Evolutionary conservation across 208 protist genomes (phyloP), one percentile per base, ranked within the genome.

Genomic region (Herpetomonas tarakana): DNA sequence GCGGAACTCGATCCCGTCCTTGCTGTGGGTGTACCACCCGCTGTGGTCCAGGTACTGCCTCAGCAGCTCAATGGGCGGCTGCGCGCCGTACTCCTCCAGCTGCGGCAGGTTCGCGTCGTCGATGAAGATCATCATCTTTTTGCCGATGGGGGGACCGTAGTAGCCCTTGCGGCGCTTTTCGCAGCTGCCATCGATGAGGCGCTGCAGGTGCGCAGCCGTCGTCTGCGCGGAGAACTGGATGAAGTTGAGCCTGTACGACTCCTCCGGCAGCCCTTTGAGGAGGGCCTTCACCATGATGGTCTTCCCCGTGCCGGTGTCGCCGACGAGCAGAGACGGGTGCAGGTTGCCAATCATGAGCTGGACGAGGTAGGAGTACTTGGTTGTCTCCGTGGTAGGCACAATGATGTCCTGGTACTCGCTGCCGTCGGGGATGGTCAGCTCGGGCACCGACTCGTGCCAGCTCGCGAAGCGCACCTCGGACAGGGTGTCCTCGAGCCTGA

Each of bases 171-270:
- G 86, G 38, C 97, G 83, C 75, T 97, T 96, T 62, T 97, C 92
- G n/a, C 96, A 78, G 71, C 93, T 97, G 51, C 67, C 58, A 68
- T 98, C 96, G 68, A 98, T 86, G 55, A 98, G 87, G 31, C 88
- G 87, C 81, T 99, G 97, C 45, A 94, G 78, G 62, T 97, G 88
- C 21, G 77, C 65, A 0, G 92, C 88, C 2, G 81, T 84, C n/a
- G 97, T 99, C 63, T 97, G 93, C 27, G 97, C 97, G 25, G 90
- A 97, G 75, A 99, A 98, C 68, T 96, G 89, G 53, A 99, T 90
- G 61, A 97, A 74, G 70, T 92, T 96, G 30, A 93, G 65, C 24
- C 61, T 68, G 66, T 92, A 96, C 24, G 70, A 87, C 26, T 98
- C 86, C 38, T 89, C 78, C 7, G 83, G 71, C 49, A 98, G 70